Evolutionary conservation across 179 eudicot species (phyloP), one percentile per base, ranked within the genome.

Genomic region (Kewa caespitosa): DNA sequence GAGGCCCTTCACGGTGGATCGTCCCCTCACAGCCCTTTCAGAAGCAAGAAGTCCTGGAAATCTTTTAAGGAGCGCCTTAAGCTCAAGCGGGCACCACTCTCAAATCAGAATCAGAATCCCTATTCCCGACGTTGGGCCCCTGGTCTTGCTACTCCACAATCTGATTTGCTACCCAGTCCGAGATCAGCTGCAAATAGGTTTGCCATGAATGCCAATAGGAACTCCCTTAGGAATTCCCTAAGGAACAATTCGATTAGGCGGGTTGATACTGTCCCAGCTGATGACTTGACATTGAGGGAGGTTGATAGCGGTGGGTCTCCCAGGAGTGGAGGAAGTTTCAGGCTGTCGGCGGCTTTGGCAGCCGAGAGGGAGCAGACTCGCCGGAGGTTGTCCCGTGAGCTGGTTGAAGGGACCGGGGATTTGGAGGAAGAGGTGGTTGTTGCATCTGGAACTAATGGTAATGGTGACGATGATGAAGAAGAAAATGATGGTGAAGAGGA

Each of bases 61-160:
- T 60, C 76, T 12, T 73, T 90, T 68, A 86, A 76, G 67, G 90
- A 90, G 33, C 85, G 89, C 64, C 80, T 94, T 50, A 88, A 87
- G 31, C 84, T 85, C 43, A 84, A 78, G 73, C 78, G 59, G 33
- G 38, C 33, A 67, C 42, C 79, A 65, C 28, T 64, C 38, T 72
- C 67, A n/a, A 87, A 63, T 67, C 88, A 52, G 75, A 87, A 59
- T 69, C 89, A 52, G 67, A 78, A 73, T 64, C 80, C 77, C 38
- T 57, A 67, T 66, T 76, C 77, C 6, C 54, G 20, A 48, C 59
- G 59, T 33, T 87, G 89, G 87, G 72, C 72, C 13, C 83, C 88
- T 74, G 80, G n/a, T 60, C 77, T n/a, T n/a, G 14, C 80, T 60
- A 0, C 57, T 74, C 2, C 90, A 7, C 76, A 84, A 67, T 84